phyloP scores from a whole-genome alignment of 805 yeast species.

The Cyberlindnera maclurae region DNA sequence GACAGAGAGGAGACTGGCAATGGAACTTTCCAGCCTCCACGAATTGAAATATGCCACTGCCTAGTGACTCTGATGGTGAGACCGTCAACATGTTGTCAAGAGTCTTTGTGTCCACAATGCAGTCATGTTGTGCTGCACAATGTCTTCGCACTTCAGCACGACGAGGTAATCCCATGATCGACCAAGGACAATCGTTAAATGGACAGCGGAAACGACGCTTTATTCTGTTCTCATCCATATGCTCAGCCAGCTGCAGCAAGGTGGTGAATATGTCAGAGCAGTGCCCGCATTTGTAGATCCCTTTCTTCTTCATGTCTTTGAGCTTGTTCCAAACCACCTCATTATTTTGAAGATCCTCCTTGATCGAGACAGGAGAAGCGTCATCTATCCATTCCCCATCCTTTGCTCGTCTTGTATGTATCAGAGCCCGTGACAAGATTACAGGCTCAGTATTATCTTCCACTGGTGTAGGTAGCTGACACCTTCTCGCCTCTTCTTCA shows the following conservation, averaged over 20 bases:
- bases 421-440: too few species aligned
- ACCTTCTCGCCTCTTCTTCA: background rate
- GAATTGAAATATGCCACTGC: background rate
- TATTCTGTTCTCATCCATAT: constrained; percentile 35
- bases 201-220: constrained; percentile 39
- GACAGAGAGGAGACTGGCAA: constrained; percentile 34
- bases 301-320: constrained; percentile 32
- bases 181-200: constrained; percentile 40
- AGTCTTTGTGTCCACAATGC: constrained; percentile 3
- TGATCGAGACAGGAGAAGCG: too few species aligned
- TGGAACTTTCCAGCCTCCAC: constrained; percentile 5
- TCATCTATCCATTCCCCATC: too few species aligned
- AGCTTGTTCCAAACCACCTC: constrained; percentile 23
- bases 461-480: too few species aligned
- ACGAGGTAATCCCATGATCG: constrained; percentile 40
- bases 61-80: background rate
- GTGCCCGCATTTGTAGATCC: constrained; percentile 40
- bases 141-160: constrained; percentile 44
- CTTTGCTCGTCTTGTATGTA: too few species aligned
- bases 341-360: constrained; percentile 13
- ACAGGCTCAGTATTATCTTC: too few species aligned
- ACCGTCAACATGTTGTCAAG: background rate
- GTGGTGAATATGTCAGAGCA: constrained; percentile 35
- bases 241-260: constrained; percentile 33
- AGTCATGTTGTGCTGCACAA: constrained; percentile 38